Evolutionary conservation across 129 eudicot species (phyloP), one percentile per base, ranked within the genome.

Genomic region (Deinandra increscens): DNA sequence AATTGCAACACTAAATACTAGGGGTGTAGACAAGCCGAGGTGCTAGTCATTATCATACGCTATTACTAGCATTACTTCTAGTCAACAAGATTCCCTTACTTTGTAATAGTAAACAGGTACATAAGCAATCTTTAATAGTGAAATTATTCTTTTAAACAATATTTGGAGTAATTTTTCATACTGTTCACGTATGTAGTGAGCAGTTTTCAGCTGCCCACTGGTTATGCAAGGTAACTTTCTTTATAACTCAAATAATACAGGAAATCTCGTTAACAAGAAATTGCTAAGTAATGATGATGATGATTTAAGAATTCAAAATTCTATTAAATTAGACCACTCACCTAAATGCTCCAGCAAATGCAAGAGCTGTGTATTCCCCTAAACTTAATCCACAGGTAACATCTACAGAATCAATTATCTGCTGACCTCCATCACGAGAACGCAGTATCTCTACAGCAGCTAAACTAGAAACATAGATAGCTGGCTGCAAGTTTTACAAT

Each of bases 331-430:
- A 36, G 14, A 64, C 60, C 73, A 43, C 68, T 61, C 68, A 86
- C 98, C 96, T 82, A 82, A 88, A 91, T 31, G 98, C 98, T 71
- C 95, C 96, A 59, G 96, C 84, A 88, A 91, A 91, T 75, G 96
- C 96, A 70, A 91, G 88, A 81, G 98, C 96, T 51, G 98, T 91
- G 83, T 91, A 91, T 54, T 91, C 98, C 70, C 98, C 98, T 84
- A 91, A 88, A 46, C 98, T 91, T 65, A 91, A 84, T 43, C 98
- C 98, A 70, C 98, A 91, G 17, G 96, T 88, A 59, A 91, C 98
- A 78, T 91, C 98, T 48, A 88, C 96, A 26, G 96, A 91, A 72
- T 91, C 91, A 69, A 91, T 91, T 62, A 91, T 88, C 59, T 84
- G 89, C 73, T 86, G 96, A 73, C 98, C 98, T 53, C 98, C 96